Percentiles rank a stretch among this genome's conserved stretches.
phyloP scores from a whole-genome alignment of 2,329 filamentous ascomycete species.

The Incumbomyces lentus region DNA sequence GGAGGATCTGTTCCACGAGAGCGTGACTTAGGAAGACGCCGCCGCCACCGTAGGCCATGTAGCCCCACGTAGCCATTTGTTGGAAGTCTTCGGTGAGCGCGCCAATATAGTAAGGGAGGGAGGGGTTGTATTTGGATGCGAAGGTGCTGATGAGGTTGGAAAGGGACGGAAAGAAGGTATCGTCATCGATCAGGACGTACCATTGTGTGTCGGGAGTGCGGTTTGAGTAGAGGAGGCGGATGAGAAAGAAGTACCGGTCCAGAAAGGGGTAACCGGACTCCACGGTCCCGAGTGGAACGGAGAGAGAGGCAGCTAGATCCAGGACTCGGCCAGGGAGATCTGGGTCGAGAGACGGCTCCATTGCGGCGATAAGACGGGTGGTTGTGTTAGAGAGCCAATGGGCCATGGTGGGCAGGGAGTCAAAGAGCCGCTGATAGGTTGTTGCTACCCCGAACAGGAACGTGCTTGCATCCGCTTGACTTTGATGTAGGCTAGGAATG shows the following conservation, averaged over 20 bases:
- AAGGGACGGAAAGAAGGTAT: slow-evolving; percentile 53
- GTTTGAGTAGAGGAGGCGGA: slow-evolving; percentile 38
- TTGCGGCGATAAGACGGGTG: slow-evolving; percentile 43
- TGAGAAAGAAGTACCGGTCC: slow-evolving; percentile 48
- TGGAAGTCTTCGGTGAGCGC: slow-evolving; percentile 47
- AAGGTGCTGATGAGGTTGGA: slow-evolving; percentile 37
- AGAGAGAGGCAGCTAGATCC: slow-evolving; percentile 27
- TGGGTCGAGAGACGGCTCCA: slow-evolving; percentile 31
- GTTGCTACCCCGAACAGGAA: slow-evolving; percentile 51
- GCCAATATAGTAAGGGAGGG: slow-evolving; percentile 44
- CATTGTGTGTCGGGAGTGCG: slow-evolving; percentile 35
- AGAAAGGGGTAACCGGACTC: slow-evolving; percentile 29
- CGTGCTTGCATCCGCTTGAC: slow-evolving; percentile 33
- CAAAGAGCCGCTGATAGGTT: slow-evolving; percentile 39
- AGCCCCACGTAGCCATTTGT: slow-evolving; percentile 43
- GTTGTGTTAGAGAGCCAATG: slow-evolving; percentile 47
- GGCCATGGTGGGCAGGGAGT: slow-evolving; percentile 42
- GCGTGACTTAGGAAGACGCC: slow-evolving; percentile 49
- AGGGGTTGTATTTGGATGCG: slow-evolving; percentile 40
- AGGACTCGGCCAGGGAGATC: slow-evolving; percentile 22
- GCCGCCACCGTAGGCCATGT: slow-evolving; percentile 52
- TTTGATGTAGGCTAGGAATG: slow-evolving; percentile 1
- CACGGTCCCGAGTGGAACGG: slow-evolving; percentile 34
- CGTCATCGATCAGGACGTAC: slow-evolving; percentile 51
- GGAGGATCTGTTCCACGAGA: slow-evolving; percentile 39